Percentiles rank a stretch among this genome's conserved stretches.
phyloP scores from a whole-genome alignment of 2,329 filamentous ascomycete genomes.

The Celoporthe dispersa region DNA sequence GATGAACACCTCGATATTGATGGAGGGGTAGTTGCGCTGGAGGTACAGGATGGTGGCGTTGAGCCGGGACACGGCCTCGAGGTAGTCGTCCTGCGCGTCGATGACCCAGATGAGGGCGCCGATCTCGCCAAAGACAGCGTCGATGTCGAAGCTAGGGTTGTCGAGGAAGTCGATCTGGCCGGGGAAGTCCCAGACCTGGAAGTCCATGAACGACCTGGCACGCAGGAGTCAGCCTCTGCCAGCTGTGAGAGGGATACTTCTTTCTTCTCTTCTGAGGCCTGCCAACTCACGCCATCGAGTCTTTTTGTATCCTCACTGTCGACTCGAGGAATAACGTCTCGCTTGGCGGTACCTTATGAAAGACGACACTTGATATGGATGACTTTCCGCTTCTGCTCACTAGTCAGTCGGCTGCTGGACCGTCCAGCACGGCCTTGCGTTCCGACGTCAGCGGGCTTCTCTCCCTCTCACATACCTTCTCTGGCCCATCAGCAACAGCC shows the following conservation, averaged over 20 bases:
- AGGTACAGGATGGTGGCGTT: conserved; percentile 89
- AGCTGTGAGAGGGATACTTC: background rate
- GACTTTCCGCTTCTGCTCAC: conserved; percentile 86
- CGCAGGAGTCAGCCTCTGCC: conserved; percentile 25
- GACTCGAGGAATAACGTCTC: conserved; percentile 97
- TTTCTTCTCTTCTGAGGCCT: background rate
- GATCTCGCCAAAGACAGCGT: conserved; percentile 91
- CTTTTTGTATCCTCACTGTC: conserved; percentile 91
- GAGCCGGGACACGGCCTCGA: conserved; percentile 84
- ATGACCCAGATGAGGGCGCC: conserved; percentile 96
- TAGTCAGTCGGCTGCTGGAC: conserved; percentile 26
- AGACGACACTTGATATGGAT: conserved; percentile 98
- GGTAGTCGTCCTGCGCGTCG: conserved; percentile 96
- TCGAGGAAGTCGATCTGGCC: conserved; percentile 90
- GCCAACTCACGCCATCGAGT: conserved; percentile 82
- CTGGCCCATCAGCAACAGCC: conserved; percentile 92
- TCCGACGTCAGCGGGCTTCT: background rate
- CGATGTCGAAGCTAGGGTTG: conserved; percentile 86
- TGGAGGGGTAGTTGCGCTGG: conserved; percentile 85
- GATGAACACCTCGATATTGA: conserved; percentile 98
- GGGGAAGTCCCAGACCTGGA: conserved; percentile 97
- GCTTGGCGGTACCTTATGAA: conserved; percentile 94
- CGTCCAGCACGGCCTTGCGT: background rate
- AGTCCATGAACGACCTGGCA: conserved; percentile 94
- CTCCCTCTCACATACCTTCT: conserved; percentile 68